phyloP scores from a whole-genome alignment of 352 stramenopile genomes.

The Aphanomyces cochlioides region DNA sequence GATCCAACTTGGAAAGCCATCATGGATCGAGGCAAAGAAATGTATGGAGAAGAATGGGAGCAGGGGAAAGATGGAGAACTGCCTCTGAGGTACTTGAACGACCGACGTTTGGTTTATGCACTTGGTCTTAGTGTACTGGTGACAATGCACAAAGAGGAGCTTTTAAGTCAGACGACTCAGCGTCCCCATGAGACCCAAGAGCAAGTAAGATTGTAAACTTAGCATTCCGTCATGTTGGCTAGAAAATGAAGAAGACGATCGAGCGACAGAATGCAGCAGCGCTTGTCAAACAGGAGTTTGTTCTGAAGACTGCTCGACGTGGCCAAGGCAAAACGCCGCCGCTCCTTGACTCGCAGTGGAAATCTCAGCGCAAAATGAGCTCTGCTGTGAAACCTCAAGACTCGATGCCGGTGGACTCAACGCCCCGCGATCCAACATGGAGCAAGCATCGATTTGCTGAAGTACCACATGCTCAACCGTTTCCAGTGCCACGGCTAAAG shows the following conservation, averaged over 20 bases:
- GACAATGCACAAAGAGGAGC: constrained; percentile 66
- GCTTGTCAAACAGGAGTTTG: constrained; percentile 5
- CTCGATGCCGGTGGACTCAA: too few species aligned
- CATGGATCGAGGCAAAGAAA: constrained; percentile 57
- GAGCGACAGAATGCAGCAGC: constrained; percentile 25
- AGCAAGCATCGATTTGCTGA: constrained; percentile 2
- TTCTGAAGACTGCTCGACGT: constrained; percentile 6
- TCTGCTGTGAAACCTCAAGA: too few species aligned
- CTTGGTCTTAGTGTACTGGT: constrained; percentile 46
- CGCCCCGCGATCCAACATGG: not conserved
- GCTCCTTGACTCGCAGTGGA: constrained; percentile 13
- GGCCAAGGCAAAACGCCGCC: not conserved
- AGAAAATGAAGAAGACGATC: constrained; percentile 27
- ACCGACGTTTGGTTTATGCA: too few species aligned
- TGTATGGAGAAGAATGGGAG: constrained; percentile 63
- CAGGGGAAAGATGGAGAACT: constrained; percentile 38
- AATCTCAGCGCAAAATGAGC: constrained; percentile 17
- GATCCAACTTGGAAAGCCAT: constrained; percentile 50
- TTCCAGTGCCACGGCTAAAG: constrained; percentile 14
- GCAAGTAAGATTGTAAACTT: not conserved
- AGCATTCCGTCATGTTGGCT: not conserved
- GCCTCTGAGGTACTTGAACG: constrained; percentile 40
- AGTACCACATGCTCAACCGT: not conserved
- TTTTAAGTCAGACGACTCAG: constrained; percentile 54
- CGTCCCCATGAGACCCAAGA: too few species aligned